A percentile compares a stretch with the other conserved stretches of the same genome.
These are phyloP conservation scores for Huntiella moniliformis DNA, from an alignment of 2,329 filamentous ascomycete genomes.

Conservation along the genomic window DNA sequence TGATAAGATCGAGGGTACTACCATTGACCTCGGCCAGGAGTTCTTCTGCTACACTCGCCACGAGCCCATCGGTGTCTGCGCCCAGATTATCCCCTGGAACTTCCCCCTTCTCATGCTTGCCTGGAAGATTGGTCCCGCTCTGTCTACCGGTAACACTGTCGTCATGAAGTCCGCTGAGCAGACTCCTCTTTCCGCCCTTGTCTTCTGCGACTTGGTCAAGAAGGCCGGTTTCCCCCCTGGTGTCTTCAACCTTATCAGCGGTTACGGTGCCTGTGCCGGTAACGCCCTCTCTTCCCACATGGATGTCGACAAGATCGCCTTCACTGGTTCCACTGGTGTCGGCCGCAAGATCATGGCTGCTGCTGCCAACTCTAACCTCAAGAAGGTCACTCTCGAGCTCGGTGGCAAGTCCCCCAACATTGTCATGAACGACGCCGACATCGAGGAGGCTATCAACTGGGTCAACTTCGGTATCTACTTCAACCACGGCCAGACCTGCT, in stretches of 20 bases:
- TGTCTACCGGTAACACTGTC: constrained; percentile 30
- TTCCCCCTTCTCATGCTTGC: constrained; percentile 27
- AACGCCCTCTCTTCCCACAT: constrained; percentile 47
- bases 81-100: constrained; percentile 42
- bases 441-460: constrained; percentile 42
- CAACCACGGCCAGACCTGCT: constrained; percentile 40
- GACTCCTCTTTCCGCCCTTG: constrained; percentile 25
- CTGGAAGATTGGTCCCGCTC: constrained; percentile 29
- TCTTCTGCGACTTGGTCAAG: constrained; percentile 35
- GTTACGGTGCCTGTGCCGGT: constrained; percentile 47
- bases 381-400: constrained; percentile 47
- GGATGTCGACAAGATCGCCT: constrained; percentile 53
- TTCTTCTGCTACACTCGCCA: constrained; percentile 28
- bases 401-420: constrained; percentile 50
- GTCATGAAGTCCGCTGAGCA: constrained; percentile 37
- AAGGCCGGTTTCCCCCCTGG: constrained; percentile 59
- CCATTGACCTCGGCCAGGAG: constrained; percentile 22
- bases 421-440: constrained; percentile 45
- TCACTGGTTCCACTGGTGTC: constrained; percentile 56
- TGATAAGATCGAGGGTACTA: constrained; percentile 23
- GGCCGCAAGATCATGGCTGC: constrained; percentile 56
- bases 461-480: constrained; percentile 27
- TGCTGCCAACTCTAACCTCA: constrained; percentile 43
- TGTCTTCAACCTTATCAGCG: constrained; percentile 56
- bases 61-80: constrained; percentile 33